Evolutionary conservation across 495 filamentous ascomycete genomes (phyloP).

Genomic region (Podospora conica): DNA sequence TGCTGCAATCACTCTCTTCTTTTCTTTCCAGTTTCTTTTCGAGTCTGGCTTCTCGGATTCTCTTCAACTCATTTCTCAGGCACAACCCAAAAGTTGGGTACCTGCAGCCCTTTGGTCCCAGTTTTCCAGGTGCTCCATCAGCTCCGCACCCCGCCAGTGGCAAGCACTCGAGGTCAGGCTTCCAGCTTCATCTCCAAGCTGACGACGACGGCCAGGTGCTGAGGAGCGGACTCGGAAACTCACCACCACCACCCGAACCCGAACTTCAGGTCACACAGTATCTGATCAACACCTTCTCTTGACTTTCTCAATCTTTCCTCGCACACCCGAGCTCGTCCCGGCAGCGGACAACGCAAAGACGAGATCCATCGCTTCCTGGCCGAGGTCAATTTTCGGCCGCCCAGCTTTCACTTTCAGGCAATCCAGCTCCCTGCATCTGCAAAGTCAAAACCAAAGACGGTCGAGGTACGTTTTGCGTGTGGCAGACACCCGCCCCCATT

Average conservation of each 20-base stretch:
- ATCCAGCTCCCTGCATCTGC: conserved; percentile 12
- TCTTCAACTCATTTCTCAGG: background rate
- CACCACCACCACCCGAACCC: background rate
- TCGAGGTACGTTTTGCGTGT: background rate
- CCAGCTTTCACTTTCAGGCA: conserved; percentile 20
- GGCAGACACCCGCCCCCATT: too few species aligned
- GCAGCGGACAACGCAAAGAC: background rate
- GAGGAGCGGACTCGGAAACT: background rate
- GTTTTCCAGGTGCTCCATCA: background rate
- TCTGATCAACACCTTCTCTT: background rate
- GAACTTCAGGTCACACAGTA: background rate
- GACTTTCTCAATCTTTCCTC: background rate
- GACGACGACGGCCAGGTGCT: background rate
- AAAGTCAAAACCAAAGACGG: background rate
- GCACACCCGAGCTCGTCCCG: background rate
- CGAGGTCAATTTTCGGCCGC: conserved; percentile 11
- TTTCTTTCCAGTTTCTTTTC: background rate
- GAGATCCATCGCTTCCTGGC: conserved; percentile 19
- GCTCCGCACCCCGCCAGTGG: background rate
- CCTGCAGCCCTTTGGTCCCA: background rate
- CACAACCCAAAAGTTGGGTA: background rate
- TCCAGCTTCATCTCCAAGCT: background rate
- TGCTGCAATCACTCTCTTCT: background rate
- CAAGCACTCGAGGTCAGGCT: background rate
- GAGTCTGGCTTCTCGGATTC: background rate